Evolutionary conservation across 345 rosid genomes (phyloP), one percentile per base, ranked within the genome.

Genomic region (Aurinia saxatilis): DNA sequence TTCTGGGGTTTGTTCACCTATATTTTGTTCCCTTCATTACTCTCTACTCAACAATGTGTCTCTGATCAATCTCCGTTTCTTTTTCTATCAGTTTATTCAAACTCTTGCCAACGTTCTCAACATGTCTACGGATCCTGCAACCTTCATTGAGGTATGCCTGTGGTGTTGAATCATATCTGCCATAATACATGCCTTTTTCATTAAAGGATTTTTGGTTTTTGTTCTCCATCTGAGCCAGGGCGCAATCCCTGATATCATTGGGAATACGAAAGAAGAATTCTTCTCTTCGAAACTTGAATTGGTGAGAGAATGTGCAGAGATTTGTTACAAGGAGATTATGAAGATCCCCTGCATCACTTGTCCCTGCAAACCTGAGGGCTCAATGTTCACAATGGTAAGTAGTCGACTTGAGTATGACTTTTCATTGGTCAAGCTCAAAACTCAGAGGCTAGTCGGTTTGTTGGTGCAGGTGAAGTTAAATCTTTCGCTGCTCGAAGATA

Each of bases 111-210:
- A 50, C 19, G 51, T 59, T n/a, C 60, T 68, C 67, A 60, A 59
- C 60, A 57, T 67, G 65, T 49, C 72, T 0, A 67, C 65, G n/a
- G 73, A 66, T 8, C 80, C 84, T 17, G 50, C 70, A 16, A 83
- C 86, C 3, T 81, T 86, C 51, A 55, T 72, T 65, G 86, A 85
- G 84, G 86, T 80, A 27, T 36, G 41, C 35, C 2, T 21, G n/a
- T n/a, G n/a, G n/a, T n/a, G n/a, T n/a, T n/a, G n/a, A n/a, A n/a
- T n/a, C n/a, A n/a, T 21, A 2, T 21, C 2, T 21, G 2, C 4
- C n/a, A n/a, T n/a, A n/a, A n/a, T n/a, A n/a, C n/a, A n/a, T n/a
- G n/a, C n/a, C n/a, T n/a, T n/a, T n/a, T n/a, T n/a, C n/a, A n/a
- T n/a, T n/a, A n/a, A n/a, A n/a, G n/a, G n/a, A n/a, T n/a, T n/a